Evolutionary conservation across 192 early-diverging fungal species (phyloP), one percentile per base, ranked within the genome.

Genomic region (Chytriomyces confervae): DNA sequence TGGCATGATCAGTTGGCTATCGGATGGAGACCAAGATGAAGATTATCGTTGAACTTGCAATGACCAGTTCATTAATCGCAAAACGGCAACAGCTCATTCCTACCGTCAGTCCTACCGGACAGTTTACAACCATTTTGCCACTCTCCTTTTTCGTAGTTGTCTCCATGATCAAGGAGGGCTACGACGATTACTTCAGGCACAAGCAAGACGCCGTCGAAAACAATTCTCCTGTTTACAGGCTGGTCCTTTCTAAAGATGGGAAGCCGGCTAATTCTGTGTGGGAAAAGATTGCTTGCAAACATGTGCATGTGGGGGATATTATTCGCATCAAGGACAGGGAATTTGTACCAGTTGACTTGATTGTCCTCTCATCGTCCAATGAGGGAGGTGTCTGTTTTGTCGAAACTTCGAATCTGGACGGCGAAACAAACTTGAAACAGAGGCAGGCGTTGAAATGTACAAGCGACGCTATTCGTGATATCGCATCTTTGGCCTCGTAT

Each of bases 391-490:
- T 87, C 45, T 95, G 93, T 67, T 95, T 90, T 87, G 91, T 96
- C 44, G 94, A 96, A 79, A 96, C 95, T 0, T 90, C 94, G 0
- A 90, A 93, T 18, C 83, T 96, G 66, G 95, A 96, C 79, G 95
- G 95, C 50, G 95, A 96, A 75, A 94, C 94, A 13, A 95, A 94
- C 85, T 84, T 96, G 47, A 96, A 96, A 85, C 93, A 94, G 79
- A 84, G 90, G 71, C 92, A 94, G 76, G 91, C 78, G 11, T 50
- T 79, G 48, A 87, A 85, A 50, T 83, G 75, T 9, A 93, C 89
- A 24, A 89, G 88, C 16, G 85, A 85, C 46, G 71, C 70, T 36
- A 78, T 89, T 62, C 45, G 36, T 13, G 75, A 87, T 47, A 79
- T 84, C 23, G 83, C 89, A 68, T 77, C 83, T 27, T 57, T 91